Percentiles rank a stretch among this genome's conserved stretches.
These are phyloP conservation scores for Kluyveromyces aestuarii DNA, from an alignment of 805 yeast genomes.

Conservation along the genomic window DNA sequence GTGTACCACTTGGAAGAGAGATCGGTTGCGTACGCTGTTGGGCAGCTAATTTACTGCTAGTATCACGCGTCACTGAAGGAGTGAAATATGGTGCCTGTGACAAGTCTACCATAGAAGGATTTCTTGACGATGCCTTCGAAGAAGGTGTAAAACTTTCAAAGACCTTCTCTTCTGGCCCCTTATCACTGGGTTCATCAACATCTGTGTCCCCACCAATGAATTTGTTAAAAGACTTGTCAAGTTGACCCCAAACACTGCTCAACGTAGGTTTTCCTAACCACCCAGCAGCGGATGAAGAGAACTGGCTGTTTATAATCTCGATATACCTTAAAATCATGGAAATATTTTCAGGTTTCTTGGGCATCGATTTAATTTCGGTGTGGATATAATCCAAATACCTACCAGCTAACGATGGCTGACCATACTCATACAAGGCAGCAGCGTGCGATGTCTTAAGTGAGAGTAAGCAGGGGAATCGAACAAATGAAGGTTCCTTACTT, in stretches of 20 bases:
- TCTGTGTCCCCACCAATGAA: conserved; percentile 82
- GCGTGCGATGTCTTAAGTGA: conserved; percentile 62
- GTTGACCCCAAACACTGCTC: conserved; percentile 81
- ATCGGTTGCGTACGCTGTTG: not conserved
- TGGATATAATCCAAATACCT: conserved; percentile 48
- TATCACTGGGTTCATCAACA: conserved; percentile 25
- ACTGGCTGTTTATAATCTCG: conserved; percentile 35
- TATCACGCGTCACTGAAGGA: conserved; percentile 10
- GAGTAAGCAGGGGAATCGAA: conserved; percentile 42
- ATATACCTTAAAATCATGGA: conserved; percentile 28
- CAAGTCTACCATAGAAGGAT: conserved; percentile 34
- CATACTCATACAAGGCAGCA: conserved; percentile 57
- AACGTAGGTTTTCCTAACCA: conserved; percentile 77
- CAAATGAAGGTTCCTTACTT: conserved; percentile 25
- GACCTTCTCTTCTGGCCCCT: conserved; percentile 39
- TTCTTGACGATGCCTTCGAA: conserved; percentile 39
- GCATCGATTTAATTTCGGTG: conserved; percentile 31
- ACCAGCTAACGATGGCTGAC: conserved; percentile 48
- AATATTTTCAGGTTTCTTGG: conserved; percentile 30
- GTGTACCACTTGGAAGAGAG: not conserved
- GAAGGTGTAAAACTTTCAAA: conserved; percentile 66
- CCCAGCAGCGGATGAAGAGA: conserved; percentile 44
- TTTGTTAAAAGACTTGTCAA: conserved; percentile 70
- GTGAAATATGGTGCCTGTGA: conserved; percentile 14
- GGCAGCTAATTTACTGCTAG: not conserved